phyloP scores from a whole-genome alignment of 768 basidiomycete species.

The Lepiota brunneoincarnata region DNA sequence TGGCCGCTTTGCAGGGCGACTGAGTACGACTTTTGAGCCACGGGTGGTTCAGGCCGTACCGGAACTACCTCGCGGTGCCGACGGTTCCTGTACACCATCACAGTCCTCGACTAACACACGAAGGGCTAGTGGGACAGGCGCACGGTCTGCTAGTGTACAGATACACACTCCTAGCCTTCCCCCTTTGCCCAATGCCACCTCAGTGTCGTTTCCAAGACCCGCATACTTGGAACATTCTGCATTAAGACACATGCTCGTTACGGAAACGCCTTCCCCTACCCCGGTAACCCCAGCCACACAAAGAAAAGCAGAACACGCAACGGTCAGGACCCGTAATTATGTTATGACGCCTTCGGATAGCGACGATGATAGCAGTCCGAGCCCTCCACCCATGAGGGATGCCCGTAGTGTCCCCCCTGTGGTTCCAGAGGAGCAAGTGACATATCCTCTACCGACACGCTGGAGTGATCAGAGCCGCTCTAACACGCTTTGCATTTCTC shows the following conservation, averaged over 20 bases:
- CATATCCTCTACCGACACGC: slow-evolving; percentile 64
- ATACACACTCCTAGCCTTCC: slow-evolving; percentile 26
- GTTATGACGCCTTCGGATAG: slow-evolving; percentile 51
- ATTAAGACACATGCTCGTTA: slow-evolving; percentile 65
- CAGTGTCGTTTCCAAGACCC: slow-evolving; percentile 57
- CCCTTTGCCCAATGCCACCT: slow-evolving; percentile 25
- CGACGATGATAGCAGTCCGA: slow-evolving; percentile 62
- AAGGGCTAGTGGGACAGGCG: slow-evolving; percentile 19
- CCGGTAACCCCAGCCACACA: slow-evolving; percentile 25
- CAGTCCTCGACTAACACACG: slow-evolving; percentile 27
- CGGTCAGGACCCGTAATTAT: slow-evolving; percentile 20
- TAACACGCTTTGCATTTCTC: slow-evolving; percentile 54
- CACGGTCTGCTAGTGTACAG: slow-evolving; percentile 17
- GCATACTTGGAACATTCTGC: slow-evolving; percentile 77
- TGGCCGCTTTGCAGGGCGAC: slow-evolving; percentile 24
- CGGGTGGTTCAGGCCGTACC: slow-evolving; percentile 61
- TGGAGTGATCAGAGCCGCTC: slow-evolving; percentile 75
- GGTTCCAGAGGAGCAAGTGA: slow-evolving; percentile 34
- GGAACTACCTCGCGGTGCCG: slow-evolving; percentile 35
- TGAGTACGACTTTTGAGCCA: slow-evolving; percentile 49
- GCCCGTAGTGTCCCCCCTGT: slow-evolving; percentile 18
- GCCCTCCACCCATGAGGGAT: slow-evolving; percentile 34
- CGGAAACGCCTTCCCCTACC: slow-evolving; percentile 38
- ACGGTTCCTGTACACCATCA: slow-evolving; percentile 40
- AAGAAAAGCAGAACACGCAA: slow-evolving; percentile 33